A percentile compares a stretch with the other conserved stretches of the same genome.
phyloP scores from a whole-genome alignment of 352 stramenopile genomes.

The Saprolegnia parasitica region DNA sequence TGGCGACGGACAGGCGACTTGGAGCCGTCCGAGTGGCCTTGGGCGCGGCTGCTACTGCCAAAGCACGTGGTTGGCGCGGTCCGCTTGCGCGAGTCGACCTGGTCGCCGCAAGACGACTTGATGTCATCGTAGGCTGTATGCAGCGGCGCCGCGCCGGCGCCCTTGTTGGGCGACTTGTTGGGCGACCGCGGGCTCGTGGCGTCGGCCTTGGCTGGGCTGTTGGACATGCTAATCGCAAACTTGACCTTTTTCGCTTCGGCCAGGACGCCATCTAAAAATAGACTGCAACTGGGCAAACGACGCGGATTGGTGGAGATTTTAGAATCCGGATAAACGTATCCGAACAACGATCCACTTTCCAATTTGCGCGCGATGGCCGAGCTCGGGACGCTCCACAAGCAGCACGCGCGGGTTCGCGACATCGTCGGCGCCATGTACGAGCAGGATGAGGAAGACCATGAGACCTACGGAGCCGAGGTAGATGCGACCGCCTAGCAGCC shows the following conservation, averaged over 20 bases:
- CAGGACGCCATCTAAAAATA: constrained; percentile 5
- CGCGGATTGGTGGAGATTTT: constrained; percentile 9
- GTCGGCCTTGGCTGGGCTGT: neutral
- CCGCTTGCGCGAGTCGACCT: constrained; percentile 69
- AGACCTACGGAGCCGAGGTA: neutral
- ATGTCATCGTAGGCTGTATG: constrained; percentile 54
- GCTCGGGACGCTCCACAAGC: constrained; percentile 12
- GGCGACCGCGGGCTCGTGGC: constrained; percentile 1
- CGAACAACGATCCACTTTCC: constrained; percentile 11
- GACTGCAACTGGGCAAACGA: neutral
- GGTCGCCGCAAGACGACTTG: constrained; percentile 62
- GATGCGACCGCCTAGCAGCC: neutral
- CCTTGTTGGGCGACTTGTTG: constrained; percentile 3
- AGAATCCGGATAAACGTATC: neutral
- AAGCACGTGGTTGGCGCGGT: constrained; percentile 62
- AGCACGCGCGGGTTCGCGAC: constrained; percentile 16
- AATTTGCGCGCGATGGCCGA: constrained; percentile 20
- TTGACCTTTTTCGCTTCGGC: neutral
- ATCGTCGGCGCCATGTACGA: constrained; percentile 14
- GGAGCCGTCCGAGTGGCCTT: constrained; percentile 38
- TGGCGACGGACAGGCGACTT: constrained; percentile 41
- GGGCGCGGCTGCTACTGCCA: constrained; percentile 52
- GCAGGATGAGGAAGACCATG: too few species aligned
- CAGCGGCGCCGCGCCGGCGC: neutral
- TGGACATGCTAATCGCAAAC: constrained; percentile 9